phyloP scores from a whole-genome alignment of 371 early-diverging fungal species.

The Syncephalis plumigaleata region DNA sequence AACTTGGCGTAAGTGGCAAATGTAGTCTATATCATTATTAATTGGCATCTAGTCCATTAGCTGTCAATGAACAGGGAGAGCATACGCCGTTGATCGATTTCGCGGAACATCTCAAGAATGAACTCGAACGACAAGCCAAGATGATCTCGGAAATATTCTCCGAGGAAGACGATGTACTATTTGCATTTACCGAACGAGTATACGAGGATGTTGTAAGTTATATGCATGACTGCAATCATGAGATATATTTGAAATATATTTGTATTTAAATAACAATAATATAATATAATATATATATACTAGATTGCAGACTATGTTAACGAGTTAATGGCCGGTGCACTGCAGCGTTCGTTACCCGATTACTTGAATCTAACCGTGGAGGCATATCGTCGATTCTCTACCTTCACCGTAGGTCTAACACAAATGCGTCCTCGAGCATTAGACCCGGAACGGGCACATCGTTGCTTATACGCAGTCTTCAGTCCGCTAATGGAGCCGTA shows the following conservation, averaged over 20 bases:
- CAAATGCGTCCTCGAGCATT: too few species aligned
- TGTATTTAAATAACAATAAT: too few species aligned
- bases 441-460: too few species aligned
- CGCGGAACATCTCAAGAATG: conserved; percentile 19
- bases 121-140: conserved; percentile 36
- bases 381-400: not conserved
- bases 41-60: not conserved
- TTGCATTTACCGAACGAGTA: conserved; percentile 36
- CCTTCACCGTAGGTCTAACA: too few species aligned
- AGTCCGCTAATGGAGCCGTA: too few species aligned
- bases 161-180: conserved; percentile 34
- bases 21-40: not conserved
- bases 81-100: not conserved
- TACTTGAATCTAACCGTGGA: not conserved
- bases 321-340: conserved; percentile 18
- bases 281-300: too few species aligned
- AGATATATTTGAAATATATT: too few species aligned
- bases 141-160: conserved; percentile 49
- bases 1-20: conserved; percentile 23
- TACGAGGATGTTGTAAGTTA: conserved; percentile 42
- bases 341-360: conserved; percentile 1
- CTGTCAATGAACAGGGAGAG: not conserved
- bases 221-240: too few species aligned
- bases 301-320: conserved; percentile 26
- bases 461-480: too few species aligned